Conservation (phyloP, 176 grass and related monocot species). For the Triticum dicoccoides region DNA sequence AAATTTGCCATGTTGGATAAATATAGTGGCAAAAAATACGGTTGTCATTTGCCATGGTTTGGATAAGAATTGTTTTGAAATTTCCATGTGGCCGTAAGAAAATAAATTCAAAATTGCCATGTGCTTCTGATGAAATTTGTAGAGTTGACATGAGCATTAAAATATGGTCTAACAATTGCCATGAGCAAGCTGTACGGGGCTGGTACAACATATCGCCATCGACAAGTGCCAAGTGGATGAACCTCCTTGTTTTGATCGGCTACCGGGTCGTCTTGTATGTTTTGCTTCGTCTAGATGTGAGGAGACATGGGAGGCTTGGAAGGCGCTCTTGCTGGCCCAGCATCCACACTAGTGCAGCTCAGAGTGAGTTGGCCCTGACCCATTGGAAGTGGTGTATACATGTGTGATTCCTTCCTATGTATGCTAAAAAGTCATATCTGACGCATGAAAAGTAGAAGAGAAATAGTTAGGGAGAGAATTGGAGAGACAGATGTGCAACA, state of each 20-base stretch:
- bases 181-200: conserved; percentile 60
- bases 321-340: conserved; percentile 14
- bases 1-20: too few relatives aligned
- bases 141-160: too few relatives aligned
- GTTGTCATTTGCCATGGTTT: too few relatives aligned
- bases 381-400: not conserved
- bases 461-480: not conserved
- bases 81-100: too few relatives aligned
- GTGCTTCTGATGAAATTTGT: too few relatives aligned
- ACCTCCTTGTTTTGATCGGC: conserved; percentile 58
- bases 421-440: not conserved
- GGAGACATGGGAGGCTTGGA: conserved; percentile 28
- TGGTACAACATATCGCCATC: conserved; percentile 78
- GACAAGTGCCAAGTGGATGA: conserved; percentile 56
- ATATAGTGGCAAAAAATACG: too few relatives aligned
- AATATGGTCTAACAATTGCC: too few relatives aligned
- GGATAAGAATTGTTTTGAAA: too few relatives aligned
- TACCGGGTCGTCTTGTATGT: conserved; percentile 60
- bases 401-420: not conserved
- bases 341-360: conserved; percentile 31
- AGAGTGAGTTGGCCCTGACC: conserved; percentile 11
- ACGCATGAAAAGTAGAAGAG: not conserved
- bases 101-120: too few relatives aligned
- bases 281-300: conserved; percentile 59
- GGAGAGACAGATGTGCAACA: not conserved